A percentile compares a stretch with the other conserved stretches of the same genome.
These are phyloP conservation scores for Sugiyamaella sp. DNA, from an alignment of 1,139 yeast species.

Conservation along the genomic window DNA sequence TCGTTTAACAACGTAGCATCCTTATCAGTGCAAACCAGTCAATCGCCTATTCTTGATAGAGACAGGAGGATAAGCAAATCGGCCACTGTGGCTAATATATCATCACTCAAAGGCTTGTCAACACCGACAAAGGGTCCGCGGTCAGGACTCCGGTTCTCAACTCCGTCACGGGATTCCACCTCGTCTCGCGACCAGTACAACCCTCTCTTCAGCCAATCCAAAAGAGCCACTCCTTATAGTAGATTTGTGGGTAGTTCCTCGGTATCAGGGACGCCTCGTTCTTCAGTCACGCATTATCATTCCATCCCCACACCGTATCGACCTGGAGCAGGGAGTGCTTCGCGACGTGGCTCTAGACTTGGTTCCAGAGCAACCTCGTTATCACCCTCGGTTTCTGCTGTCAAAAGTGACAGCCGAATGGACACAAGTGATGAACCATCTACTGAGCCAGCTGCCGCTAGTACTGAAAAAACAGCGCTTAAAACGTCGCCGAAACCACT, in stretches of 20 bases:
- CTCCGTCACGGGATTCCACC: neutral
- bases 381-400: constrained; percentile 6
- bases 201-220: constrained; percentile 10
- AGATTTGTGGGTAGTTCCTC: neutral
- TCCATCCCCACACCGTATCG: constrained; percentile 31
- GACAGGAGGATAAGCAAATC: neutral
- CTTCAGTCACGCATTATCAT: constrained; percentile 21
- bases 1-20: neutral
- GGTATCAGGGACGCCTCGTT: neutral
- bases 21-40: neutral
- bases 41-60: neutral
- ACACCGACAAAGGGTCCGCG: neutral
- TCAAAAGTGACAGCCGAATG: neutral
- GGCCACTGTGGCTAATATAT: neutral
- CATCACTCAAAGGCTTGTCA: neutral
- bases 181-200: constrained; percentile 4
- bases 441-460: neutral
- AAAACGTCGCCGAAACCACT: constrained; percentile 39
- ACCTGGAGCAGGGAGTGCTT: constrained; percentile 19
- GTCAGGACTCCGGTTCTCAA: neutral
- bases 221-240: constrained; percentile 11
- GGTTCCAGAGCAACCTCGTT: constrained; percentile 6
- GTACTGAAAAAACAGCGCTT: neutral
- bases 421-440: neutral
- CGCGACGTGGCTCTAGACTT: constrained; percentile 4